These are phyloP conservation scores for Arthrobotrys megalospora DNA, from an alignment of 2,329 filamentous ascomycete genomes.

Conservation along the genomic window DNA sequence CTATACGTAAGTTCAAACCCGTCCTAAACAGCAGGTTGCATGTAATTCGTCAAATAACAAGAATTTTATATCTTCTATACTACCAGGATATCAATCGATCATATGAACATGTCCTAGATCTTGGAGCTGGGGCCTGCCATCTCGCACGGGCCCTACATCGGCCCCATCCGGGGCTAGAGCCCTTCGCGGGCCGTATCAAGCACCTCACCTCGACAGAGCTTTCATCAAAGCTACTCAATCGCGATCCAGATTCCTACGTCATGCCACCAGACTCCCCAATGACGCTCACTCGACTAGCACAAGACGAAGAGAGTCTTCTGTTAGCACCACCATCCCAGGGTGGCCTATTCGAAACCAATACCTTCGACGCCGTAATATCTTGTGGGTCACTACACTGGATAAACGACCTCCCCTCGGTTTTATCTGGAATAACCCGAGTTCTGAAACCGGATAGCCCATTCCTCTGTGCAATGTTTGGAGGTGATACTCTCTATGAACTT, in stretches of 20 bases:
- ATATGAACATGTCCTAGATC: conserved; percentile 87
- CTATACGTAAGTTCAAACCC: conserved; percentile 75
- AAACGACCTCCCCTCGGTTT: conserved; percentile 90
- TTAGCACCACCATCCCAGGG: conserved; percentile 67
- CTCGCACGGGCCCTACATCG: conserved; percentile 86
- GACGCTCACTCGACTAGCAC: conserved; percentile 78
- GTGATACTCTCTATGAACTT: conserved; percentile 92
- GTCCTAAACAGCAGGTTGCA: no score
- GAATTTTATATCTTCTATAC: neutral
- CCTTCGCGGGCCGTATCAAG: conserved; percentile 79
- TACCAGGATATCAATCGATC: conserved; percentile 88
- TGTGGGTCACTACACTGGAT: conserved; percentile 96
- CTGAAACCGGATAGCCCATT: conserved; percentile 93
- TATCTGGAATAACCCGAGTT: conserved; percentile 86
- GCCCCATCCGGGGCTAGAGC: conserved; percentile 73
- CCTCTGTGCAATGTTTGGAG: conserved; percentile 95
- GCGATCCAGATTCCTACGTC: conserved; percentile 72
- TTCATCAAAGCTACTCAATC: conserved; percentile 82
- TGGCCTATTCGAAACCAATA: conserved; percentile 78
- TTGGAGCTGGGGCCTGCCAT: conserved; percentile 96
- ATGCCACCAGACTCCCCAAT: conserved; percentile 82
- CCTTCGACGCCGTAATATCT: conserved; percentile 91
- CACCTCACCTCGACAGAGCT: conserved; percentile 86
- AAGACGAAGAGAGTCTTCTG: conserved; percentile 75
- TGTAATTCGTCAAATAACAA: neutral